Percentiles rank a stretch among this genome's conserved stretches.
These are phyloP conservation scores for Kwoniella dejecticola DNA, from an alignment of 768 basidiomycete genomes.

Conservation along the genomic window DNA sequence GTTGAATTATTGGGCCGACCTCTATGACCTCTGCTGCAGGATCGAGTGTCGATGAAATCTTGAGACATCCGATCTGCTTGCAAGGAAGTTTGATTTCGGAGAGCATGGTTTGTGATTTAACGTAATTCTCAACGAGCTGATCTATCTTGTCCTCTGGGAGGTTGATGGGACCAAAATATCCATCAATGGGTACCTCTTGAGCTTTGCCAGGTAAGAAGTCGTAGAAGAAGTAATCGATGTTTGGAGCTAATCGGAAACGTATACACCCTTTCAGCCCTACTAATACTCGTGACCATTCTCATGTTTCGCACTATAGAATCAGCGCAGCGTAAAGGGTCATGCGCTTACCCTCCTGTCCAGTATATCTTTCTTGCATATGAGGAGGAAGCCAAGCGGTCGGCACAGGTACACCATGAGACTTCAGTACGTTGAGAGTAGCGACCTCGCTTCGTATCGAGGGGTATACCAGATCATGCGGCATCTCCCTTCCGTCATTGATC, in stretches of 20 bases:
- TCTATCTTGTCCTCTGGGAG: not conserved
- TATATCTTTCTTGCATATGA: too few species aligned
- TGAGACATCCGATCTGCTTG: slow-evolving; percentile 11
- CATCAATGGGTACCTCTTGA: not conserved
- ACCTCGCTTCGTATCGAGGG: not conserved
- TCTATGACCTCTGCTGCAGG: not conserved
- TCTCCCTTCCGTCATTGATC: too few species aligned
- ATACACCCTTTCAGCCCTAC: too few species aligned
- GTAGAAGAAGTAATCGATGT: slow-evolving; percentile 11
- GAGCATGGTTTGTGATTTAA: not conserved
- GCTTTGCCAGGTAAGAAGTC: slow-evolving; percentile 7
- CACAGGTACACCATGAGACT: not conserved
- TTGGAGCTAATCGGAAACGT: not conserved
- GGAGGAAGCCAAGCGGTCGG: not conserved
- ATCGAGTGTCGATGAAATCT: not conserved
- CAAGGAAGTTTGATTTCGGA: not conserved
- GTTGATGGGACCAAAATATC: not conserved
- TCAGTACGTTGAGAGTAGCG: slow-evolving; percentile 2
- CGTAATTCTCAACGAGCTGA: slow-evolving; percentile 9
- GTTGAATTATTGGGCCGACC: slow-evolving; percentile 10
- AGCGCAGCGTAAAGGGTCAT: not conserved
- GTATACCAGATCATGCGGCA: not conserved
- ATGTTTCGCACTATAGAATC: too few species aligned
- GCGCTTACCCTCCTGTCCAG: not conserved
- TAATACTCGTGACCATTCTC: not conserved